phyloP scores from a whole-genome alignment of 177 flowering plant genomes.

The Vitis hybrid region DNA sequence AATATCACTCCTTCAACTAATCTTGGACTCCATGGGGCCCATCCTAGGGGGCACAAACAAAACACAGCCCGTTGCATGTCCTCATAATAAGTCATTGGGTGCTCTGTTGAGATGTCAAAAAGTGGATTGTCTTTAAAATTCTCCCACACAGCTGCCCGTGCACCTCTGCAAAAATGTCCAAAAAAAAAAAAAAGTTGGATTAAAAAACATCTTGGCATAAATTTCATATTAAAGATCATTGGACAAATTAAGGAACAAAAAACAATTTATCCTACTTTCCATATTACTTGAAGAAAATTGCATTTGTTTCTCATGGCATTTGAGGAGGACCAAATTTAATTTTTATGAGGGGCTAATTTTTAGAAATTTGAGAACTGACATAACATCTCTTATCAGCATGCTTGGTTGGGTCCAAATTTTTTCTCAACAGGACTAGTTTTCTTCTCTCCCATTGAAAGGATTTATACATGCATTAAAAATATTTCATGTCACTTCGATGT shows the following conservation, averaged over 20 bases:
- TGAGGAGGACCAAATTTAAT: not conserved
- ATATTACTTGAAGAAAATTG: not conserved
- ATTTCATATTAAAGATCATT: not conserved
- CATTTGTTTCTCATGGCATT: not conserved
- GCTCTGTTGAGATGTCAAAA: conserved; percentile 94
- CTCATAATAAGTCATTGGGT: conserved; percentile 90
- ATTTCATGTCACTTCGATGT: not conserved
- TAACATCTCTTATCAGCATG: not conserved
- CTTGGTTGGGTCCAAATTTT: not conserved
- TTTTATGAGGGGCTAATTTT: not conserved
- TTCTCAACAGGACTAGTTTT: not conserved
- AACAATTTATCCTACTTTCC: not conserved
- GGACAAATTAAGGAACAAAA: not conserved
- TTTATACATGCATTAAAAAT: not conserved
- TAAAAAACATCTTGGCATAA: not conserved
- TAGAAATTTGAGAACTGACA: not conserved
- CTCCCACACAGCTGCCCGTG: conserved; percentile 97
- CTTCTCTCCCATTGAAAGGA: not conserved
- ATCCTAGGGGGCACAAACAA: conserved; percentile 95
- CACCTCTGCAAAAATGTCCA: conserved; percentile 59
- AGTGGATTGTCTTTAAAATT: conserved; percentile 95
- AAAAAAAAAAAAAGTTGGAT: not conserved
- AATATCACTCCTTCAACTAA: conserved; percentile 93
- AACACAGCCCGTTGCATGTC: conserved; percentile 97
- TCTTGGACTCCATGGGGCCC: conserved; percentile 99